A percentile compares a stretch with the other conserved stretches of the same genome.
These are phyloP conservation scores for Apiospora malaysiana DNA, from an alignment of 2,329 filamentous ascomycete species.

Conservation along the genomic window DNA sequence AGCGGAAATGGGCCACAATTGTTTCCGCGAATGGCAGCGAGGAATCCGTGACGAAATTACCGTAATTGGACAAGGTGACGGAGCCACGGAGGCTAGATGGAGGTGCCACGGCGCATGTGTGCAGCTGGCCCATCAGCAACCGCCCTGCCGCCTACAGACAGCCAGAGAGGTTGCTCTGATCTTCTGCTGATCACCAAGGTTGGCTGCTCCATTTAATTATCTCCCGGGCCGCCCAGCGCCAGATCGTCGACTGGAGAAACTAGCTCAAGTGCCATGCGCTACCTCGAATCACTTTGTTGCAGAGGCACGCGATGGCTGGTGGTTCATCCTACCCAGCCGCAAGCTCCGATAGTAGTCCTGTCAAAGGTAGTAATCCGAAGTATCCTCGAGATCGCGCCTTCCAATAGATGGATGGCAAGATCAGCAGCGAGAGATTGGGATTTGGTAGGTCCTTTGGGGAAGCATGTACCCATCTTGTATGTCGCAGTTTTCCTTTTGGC, in stretches of 20 bases:
- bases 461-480: conserved; percentile 1
- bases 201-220: background rate
- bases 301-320: conserved; percentile 7
- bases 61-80: conserved; percentile 5
- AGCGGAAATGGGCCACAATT: conserved; percentile 13
- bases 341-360: background rate
- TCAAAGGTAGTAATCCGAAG: background rate
- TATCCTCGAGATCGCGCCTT: background rate
- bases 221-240: conserved; percentile 1
- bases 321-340: background rate
- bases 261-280: background rate
- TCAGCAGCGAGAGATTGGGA: background rate
- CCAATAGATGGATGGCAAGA: background rate
- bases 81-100: conserved; percentile 1
- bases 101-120: background rate
- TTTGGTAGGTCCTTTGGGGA: background rate
- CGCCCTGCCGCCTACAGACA: background rate
- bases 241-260: background rate
- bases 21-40: conserved; percentile 17
- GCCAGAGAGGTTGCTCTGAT: background rate
- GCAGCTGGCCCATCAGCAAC: background rate
- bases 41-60: conserved; percentile 6
- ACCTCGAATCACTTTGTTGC: background rate
- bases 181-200: conserved; percentile 1
- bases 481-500: background rate